Percentiles rank a stretch among this genome's conserved stretches.
These are phyloP conservation scores for Aspergillus sp. DNA, from an alignment of 2,329 filamentous ascomycete species.

Conservation along the genomic window DNA sequence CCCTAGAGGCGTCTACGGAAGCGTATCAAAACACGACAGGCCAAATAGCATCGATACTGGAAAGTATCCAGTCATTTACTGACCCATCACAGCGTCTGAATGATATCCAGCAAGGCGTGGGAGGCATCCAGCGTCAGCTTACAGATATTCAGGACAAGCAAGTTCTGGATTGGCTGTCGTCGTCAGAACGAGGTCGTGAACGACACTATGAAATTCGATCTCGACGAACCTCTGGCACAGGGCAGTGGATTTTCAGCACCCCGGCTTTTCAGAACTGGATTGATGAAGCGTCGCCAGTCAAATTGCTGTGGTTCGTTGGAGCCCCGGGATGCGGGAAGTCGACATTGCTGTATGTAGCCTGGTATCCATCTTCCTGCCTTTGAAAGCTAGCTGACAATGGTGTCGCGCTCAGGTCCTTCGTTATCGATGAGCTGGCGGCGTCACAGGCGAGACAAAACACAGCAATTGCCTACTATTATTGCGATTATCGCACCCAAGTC, in stretches of 20 bases:
- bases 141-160: constrained; percentile 1
- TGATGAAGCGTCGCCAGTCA: background rate
- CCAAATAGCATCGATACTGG: background rate
- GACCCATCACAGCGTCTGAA: background rate
- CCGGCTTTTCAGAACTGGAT: background rate
- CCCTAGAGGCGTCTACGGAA: constrained; percentile 1
- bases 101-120: background rate
- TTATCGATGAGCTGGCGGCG: background rate
- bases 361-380: no score
- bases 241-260: constrained; percentile 1
- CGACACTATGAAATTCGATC: constrained; percentile 2
- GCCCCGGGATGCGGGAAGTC: constrained; percentile 2
- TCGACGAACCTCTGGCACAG: background rate
- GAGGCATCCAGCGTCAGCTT: background rate
- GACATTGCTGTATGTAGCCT: background rate
- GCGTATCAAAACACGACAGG: background rate
- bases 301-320: constrained; percentile 1
- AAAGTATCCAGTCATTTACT: background rate
- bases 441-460: background rate
- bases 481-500: background rate
- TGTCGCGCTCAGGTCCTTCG: background rate
- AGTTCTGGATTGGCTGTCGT: constrained; percentile 2
- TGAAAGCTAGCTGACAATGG: no score
- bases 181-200: background rate
- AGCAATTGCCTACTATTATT: background rate